phyloP scores from a whole-genome alignment of 805 yeast species.

The Isabelozyma pseudorhagii region DNA sequence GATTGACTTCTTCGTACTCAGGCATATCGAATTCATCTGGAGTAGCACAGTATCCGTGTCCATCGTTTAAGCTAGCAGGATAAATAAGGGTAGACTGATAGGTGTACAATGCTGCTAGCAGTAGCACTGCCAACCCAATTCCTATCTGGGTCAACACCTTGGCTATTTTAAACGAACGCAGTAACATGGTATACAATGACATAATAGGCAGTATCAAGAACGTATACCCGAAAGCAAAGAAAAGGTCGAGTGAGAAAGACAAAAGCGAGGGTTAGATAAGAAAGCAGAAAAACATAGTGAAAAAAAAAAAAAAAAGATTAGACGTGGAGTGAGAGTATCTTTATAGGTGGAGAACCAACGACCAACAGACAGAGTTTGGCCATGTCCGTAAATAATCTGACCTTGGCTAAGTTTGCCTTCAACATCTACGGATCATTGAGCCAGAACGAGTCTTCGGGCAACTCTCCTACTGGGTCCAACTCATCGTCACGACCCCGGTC shows the following conservation, averaged over 20 bases:
- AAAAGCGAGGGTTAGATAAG: too few species aligned
- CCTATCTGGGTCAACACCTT: conserved; percentile 38
- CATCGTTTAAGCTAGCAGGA: conserved; percentile 78
- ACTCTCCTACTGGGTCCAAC: conserved; percentile 8
- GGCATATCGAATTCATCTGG: conserved; percentile 68
- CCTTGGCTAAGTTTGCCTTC: conserved; percentile 55
- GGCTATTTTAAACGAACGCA: conserved; percentile 14
- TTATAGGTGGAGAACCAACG: too few species aligned
- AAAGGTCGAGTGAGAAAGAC: too few species aligned
- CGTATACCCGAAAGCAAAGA: too few species aligned
- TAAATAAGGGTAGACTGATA: conserved; percentile 72
- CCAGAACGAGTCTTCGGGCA: conserved; percentile 4
- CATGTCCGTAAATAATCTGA: conserved; percentile 1
- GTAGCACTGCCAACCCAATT: conserved; percentile 40
- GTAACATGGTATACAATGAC: conserved; percentile 5
- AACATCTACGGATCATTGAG: conserved; percentile 48
- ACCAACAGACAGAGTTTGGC: background rate
- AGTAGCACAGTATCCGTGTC: conserved; percentile 66
- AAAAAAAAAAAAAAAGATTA: too few species aligned
- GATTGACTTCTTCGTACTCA: conserved; percentile 52
- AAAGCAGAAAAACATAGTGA: too few species aligned
- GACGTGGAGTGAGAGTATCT: too few species aligned
- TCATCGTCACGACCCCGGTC: conserved; percentile 8
- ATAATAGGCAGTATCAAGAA: background rate
- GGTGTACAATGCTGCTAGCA: conserved; percentile 52